Percentiles rank a stretch among this genome's conserved stretches.
phyloP scores from a whole-genome alignment of 371 early-diverging fungal species.

The Mortierella sp. region DNA sequence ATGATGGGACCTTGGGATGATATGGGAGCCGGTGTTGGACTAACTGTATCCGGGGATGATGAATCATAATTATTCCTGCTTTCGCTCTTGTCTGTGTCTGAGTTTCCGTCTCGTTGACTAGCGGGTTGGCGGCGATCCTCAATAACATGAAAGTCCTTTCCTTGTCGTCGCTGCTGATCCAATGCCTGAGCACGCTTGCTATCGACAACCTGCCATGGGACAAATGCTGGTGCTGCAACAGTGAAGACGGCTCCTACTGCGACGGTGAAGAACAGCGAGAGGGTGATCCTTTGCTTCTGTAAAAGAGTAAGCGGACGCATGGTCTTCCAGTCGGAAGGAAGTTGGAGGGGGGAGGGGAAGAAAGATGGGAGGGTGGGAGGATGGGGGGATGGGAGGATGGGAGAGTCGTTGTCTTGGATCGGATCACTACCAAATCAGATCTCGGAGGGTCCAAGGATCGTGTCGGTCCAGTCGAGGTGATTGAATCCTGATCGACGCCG shows the following conservation, averaged over 20 bases:
- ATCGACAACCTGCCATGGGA: conserved; percentile 52
- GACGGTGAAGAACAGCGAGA: conserved; percentile 53
- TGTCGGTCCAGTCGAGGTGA: neutral
- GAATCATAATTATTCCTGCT: no score
- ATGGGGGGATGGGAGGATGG: neutral
- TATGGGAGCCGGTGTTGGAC: conserved; percentile 1
- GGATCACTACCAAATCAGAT: conserved; percentile 1
- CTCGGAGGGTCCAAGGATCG: conserved; percentile 5
- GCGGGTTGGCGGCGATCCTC: conserved; percentile 14
- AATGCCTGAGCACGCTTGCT: conserved; percentile 48
- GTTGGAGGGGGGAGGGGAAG: neutral
- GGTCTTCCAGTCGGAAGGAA: neutral
- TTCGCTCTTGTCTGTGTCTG: neutral
- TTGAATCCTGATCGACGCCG: neutral
- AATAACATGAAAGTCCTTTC: conserved; percentile 48
- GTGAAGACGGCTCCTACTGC: conserved; percentile 54
- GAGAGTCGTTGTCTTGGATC: neutral
- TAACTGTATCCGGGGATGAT: neutral
- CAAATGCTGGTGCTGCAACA: conserved; percentile 50
- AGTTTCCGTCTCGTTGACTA: neutral
- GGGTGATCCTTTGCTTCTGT: conserved; percentile 49
- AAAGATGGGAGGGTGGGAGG: neutral
- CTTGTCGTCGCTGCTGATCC: conserved; percentile 50
- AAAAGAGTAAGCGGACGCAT: conserved; percentile 52
- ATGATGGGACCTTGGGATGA: conserved; percentile 44